phyloP scores from a whole-genome alignment of 257 asterid species.

The Salvia miltiorrhiza region DNA sequence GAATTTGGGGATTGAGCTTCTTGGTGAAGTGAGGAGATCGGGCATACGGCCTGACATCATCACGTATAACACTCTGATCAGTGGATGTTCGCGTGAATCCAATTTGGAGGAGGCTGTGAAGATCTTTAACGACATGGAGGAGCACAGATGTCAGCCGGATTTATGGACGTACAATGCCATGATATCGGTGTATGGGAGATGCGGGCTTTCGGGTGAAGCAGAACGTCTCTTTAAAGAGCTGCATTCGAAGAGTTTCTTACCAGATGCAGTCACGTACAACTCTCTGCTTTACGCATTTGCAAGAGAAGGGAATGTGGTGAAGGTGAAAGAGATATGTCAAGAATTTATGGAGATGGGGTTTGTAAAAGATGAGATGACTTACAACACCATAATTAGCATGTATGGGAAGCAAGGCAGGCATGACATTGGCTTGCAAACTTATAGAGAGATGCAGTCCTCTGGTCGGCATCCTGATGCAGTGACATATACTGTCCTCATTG shows the following conservation, averaged over 20 bases:
- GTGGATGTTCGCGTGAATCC: conserved; percentile 88
- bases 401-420: conserved; percentile 74
- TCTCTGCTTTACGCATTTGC: conserved; percentile 88
- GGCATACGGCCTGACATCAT: conserved; percentile 85
- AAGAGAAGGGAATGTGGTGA: conserved; percentile 70
- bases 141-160: conserved; percentile 78
- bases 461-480: conserved; percentile 90
- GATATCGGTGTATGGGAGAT: conserved; percentile 88
- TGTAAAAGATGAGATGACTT: conserved; percentile 88
- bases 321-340: conserved; percentile 66
- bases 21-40: conserved; percentile 72
- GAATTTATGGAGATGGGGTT: conserved; percentile 86
- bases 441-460: conserved; percentile 62
- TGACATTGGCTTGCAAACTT: conserved; percentile 67
- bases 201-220: conserved; percentile 76
- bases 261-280: conserved; percentile 94
- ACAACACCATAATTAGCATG: conserved; percentile 81
- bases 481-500: conserved; percentile 88
- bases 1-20: conserved; percentile 62
- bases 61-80: conserved; percentile 84
- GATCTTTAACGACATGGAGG: conserved; percentile 74
- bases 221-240: conserved; percentile 70
- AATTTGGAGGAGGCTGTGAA: conserved; percentile 81
- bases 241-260: conserved; percentile 61
- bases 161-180: conserved; percentile 96